Conservation (phyloP, 352 stramenopile species). For the Phytophthora pini region DNA sequence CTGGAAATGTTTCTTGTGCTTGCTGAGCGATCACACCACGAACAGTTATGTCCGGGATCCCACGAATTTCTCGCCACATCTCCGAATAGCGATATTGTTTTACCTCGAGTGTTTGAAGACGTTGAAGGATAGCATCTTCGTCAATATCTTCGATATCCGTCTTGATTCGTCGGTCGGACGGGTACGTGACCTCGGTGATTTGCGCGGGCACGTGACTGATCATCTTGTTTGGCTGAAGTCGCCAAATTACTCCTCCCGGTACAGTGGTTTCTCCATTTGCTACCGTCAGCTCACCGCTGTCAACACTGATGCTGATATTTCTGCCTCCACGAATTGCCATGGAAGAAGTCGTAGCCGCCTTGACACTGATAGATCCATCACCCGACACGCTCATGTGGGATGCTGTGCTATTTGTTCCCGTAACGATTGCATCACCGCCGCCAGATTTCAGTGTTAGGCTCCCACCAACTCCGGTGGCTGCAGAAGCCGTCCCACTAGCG, state of each 20-base stretch:
- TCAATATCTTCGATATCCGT: constrained; percentile 91
- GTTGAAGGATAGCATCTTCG: constrained; percentile 89
- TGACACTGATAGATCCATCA: constrained; percentile 48
- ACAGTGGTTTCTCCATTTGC: constrained; percentile 53
- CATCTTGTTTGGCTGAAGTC: constrained; percentile 63
- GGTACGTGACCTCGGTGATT: constrained; percentile 92
- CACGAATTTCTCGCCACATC: constrained; percentile 88
- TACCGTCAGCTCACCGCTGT: constrained; percentile 59
- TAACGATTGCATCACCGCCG: constrained; percentile 32
- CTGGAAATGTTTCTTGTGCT: constrained; percentile 90
- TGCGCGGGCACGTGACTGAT: constrained; percentile 84
- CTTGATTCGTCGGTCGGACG: constrained; percentile 94
- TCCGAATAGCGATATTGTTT: constrained; percentile 93
- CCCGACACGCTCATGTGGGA: constrained; percentile 32
- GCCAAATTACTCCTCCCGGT: constrained; percentile 55
- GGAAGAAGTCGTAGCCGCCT: constrained; percentile 34
- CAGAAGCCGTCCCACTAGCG: constrained; percentile 23
- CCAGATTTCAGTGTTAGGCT: constrained; percentile 37
- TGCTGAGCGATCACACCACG: constrained; percentile 95
- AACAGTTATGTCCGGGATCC: constrained; percentile 74
- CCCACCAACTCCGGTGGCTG: constrained; percentile 24
- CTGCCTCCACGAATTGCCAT: constrained; percentile 56
- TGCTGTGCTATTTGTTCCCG: constrained; percentile 21
- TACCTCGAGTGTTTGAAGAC: constrained; percentile 89
- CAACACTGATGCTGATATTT: constrained; percentile 56